These are phyloP conservation scores for Schwanniomyces vanrijiae DNA, from an alignment of 805 yeast species.

Conservation along the genomic window DNA sequence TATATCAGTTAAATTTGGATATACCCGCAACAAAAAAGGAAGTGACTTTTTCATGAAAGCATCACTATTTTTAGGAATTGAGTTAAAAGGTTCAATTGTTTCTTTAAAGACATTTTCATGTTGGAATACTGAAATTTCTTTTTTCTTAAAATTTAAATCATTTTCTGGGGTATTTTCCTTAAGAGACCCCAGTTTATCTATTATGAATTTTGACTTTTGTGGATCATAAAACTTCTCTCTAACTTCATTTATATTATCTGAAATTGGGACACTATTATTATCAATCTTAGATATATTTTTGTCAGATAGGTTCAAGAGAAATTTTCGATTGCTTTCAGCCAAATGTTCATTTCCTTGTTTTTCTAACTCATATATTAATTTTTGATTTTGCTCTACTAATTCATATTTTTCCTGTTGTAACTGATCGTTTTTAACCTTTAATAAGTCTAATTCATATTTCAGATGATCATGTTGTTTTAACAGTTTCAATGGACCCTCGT, in stretches of 20 bases:
- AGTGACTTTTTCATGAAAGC: constrained; percentile 30
- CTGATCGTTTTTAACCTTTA: constrained; percentile 19
- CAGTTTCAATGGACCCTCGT: constrained; percentile 12
- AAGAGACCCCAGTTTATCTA: constrained; percentile 28
- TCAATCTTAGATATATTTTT: neutral
- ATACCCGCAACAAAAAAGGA: constrained; percentile 21
- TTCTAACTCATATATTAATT: constrained; percentile 2
- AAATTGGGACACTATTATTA: constrained; percentile 14
- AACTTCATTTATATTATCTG: constrained; percentile 38
- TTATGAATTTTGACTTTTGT: constrained; percentile 49
- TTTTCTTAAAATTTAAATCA: neutral
- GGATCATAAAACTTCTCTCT: constrained; percentile 53
- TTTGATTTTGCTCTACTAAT: constrained; percentile 13
- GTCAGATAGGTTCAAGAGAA: neutral
- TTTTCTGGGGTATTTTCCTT: neutral
- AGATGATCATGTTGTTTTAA: neutral
- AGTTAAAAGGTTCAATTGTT: neutral
- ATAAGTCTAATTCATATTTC: constrained; percentile 15
- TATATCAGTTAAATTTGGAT: constrained; percentile 17
- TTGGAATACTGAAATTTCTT: neutral
- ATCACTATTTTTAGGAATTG: constrained; percentile 1
- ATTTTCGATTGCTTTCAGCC: constrained; percentile 3
- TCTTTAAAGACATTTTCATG: neutral
- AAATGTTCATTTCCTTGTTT: neutral
- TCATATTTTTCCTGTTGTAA: constrained; percentile 18